Conservation (phyloP, 768 basidiomycete genomes). For the Panus rudis region DNA sequence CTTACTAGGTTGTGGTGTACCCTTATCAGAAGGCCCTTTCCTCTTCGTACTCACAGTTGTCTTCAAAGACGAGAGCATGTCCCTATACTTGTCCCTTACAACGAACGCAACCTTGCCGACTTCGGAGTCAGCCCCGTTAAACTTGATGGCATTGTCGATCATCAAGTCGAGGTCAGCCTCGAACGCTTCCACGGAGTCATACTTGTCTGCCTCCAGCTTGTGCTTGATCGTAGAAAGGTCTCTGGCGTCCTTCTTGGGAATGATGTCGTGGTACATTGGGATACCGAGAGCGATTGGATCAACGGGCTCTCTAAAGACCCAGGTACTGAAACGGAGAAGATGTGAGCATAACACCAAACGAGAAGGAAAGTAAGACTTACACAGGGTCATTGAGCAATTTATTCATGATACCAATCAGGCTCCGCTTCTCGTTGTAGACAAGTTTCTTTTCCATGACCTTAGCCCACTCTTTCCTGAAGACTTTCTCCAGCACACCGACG, state of each 20-base stretch:
- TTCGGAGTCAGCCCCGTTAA: conserved; percentile 79
- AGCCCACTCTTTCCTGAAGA: conserved; percentile 82
- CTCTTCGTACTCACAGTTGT: conserved; percentile 45
- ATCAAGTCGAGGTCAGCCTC: conserved; percentile 85
- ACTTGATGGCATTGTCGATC: conserved; percentile 81
- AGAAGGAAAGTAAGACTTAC: conserved; percentile 33
- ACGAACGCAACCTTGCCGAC: conserved; percentile 58
- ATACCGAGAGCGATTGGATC: conserved; percentile 79
- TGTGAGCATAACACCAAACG: neutral
- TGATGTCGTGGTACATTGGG: conserved; percentile 83
- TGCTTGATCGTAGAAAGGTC: conserved; percentile 78
- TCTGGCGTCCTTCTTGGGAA: conserved; percentile 79
- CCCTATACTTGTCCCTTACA: conserved; percentile 45
- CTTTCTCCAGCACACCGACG: conserved; percentile 67
- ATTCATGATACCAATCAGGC: conserved; percentile 63
- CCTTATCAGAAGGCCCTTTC: conserved; percentile 62
- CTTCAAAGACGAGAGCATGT: conserved; percentile 43
- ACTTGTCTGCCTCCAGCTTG: conserved; percentile 79
- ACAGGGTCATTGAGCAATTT: conserved; percentile 60
- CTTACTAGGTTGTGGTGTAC: conserved; percentile 50
- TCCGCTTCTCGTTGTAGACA: conserved; percentile 72
- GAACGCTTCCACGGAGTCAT: conserved; percentile 69
- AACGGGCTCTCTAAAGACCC: conserved; percentile 80
- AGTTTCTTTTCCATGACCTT: conserved; percentile 70
- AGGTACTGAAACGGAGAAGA: conserved; percentile 40